Percentiles rank a stretch among this genome's conserved stretches.
These are phyloP conservation scores for Castanea mollissima DNA, from an alignment of 306 rosid genomes.

Conservation along the genomic window DNA sequence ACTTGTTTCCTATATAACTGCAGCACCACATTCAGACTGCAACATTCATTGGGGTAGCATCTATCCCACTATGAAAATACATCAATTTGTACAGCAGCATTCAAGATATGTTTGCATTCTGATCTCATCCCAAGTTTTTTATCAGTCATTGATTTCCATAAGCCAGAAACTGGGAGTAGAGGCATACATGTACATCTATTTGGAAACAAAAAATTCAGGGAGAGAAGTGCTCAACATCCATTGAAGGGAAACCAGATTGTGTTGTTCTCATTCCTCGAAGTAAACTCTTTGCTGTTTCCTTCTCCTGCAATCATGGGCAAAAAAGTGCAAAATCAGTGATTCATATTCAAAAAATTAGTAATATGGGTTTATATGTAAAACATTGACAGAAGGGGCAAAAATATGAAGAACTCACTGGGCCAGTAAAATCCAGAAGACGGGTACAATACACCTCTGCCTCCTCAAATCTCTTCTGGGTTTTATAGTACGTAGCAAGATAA, in stretches of 20 bases:
- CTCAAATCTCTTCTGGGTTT: constrained; percentile 54
- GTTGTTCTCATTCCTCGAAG: constrained; percentile 79
- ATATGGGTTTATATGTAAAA: background rate
- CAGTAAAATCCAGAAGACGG: constrained; percentile 90
- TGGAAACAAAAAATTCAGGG: constrained; percentile 36
- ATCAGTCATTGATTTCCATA: background rate
- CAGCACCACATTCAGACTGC: background rate
- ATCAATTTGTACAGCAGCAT: constrained; percentile 7
- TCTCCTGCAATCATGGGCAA: constrained; percentile 58
- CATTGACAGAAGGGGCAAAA: background rate
- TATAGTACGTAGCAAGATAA: constrained; percentile 73
- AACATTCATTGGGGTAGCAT: background rate
- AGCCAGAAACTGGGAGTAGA: constrained; percentile 18
- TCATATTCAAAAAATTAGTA: background rate
- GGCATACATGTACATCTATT: background rate
- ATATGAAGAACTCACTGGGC: constrained; percentile 66
- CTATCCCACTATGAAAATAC: background rate
- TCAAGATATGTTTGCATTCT: background rate
- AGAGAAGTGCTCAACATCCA: constrained; percentile 85
- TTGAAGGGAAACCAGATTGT: constrained; percentile 59
- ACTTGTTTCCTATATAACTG: background rate
- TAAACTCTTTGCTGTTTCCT: constrained; percentile 87
- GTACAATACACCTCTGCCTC: constrained; percentile 96
- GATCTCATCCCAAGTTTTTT: background rate
- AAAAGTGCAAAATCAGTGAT: background rate